Evolutionary conservation across 169 alveolate genomes (phyloP), one percentile per base, ranked within the genome.

Genomic region (Theileria orientalis): DNA sequence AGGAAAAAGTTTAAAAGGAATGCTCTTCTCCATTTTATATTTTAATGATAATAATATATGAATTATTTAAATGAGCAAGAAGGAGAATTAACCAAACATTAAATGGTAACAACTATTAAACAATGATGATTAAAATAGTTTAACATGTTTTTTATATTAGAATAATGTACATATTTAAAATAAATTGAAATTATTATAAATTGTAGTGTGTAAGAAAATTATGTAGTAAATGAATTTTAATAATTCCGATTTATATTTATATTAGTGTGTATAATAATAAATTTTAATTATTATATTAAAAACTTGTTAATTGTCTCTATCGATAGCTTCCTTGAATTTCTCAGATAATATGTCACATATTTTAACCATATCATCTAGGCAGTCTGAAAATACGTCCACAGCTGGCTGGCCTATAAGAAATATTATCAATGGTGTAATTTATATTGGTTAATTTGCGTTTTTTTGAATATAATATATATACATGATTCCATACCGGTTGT

Each of bases 401-500:
- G 93, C 93, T 2, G 93, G 92, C 32, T 59, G 78, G n/a, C 93
- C 93, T 79, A 37, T 14, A 11, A 44, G 11, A 3, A 25, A 0
- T 69, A 25, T 32, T 32, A 13, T 27, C 16, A 27, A 41, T 8
- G 2, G 2, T 49, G 3, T 49, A 49, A 21, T n/a, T n/a, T n/a
- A n/a, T n/a, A n/a, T n/a, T n/a, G n/a, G n/a, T n/a, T n/a, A n/a
- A n/a, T n/a, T n/a, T n/a, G n/a, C n/a, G n/a, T n/a, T n/a, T n/a
- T n/a, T n/a, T n/a, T n/a, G n/a, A n/a, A n/a, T n/a, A n/a, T 76
- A 42, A 61, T 52, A 33, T 0, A 61, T 35, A 59, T 3, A 44
- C 14, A 63, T 33, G 13, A 19, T 25, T 27, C 2, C 57, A 33
- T 51, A 91, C 95, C 95, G 37, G 95, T 88, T 5, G 95, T 92